A percentile compares a stretch with the other conserved stretches of the same genome.
These are phyloP conservation scores for Xylaria scruposa DNA, from an alignment of 495 filamentous ascomycete species.

Conservation along the genomic window DNA sequence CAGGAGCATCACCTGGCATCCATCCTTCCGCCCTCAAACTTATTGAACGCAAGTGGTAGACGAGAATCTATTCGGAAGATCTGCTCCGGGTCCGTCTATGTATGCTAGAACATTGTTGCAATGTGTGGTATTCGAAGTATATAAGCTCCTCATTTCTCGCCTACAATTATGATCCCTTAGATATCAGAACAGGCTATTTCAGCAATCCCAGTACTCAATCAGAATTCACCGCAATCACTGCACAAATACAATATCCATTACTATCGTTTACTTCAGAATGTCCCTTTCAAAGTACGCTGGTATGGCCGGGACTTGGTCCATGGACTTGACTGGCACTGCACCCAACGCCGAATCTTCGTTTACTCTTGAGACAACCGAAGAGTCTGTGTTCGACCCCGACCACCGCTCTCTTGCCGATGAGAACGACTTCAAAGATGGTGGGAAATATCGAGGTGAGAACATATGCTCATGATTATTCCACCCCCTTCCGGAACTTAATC, in stretches of 20 bases:
- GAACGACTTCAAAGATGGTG: constrained; percentile 39
- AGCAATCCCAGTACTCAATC: not conserved
- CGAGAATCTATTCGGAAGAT: not conserved
- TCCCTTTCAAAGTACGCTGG: constrained; percentile 18
- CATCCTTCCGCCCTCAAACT: not conserved
- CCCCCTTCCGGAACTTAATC: not conserved
- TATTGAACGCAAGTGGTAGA: not conserved
- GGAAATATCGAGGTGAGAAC: constrained; percentile 46
- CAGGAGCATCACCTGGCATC: too few relatives aligned
- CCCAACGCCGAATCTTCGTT: not conserved
- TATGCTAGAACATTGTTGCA: not conserved
- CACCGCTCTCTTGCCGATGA: constrained; percentile 37
- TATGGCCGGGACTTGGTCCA: constrained; percentile 17
- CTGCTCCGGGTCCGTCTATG: not conserved
- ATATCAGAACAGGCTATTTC: not conserved
- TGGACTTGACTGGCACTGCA: constrained; percentile 2
- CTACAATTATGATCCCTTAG: not conserved
- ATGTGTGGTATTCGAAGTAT: not conserved
- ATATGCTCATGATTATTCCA: not conserved
- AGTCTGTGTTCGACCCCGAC: constrained; percentile 39
- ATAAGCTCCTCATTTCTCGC: constrained; percentile 4
- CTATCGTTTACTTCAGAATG: not conserved
- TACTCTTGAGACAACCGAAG: constrained; percentile 24
- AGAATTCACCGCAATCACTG: not conserved
- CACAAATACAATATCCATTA: not conserved